phyloP scores from a whole-genome alignment of 495 filamentous ascomycete genomes.

The Jackrogersella minutella region DNA sequence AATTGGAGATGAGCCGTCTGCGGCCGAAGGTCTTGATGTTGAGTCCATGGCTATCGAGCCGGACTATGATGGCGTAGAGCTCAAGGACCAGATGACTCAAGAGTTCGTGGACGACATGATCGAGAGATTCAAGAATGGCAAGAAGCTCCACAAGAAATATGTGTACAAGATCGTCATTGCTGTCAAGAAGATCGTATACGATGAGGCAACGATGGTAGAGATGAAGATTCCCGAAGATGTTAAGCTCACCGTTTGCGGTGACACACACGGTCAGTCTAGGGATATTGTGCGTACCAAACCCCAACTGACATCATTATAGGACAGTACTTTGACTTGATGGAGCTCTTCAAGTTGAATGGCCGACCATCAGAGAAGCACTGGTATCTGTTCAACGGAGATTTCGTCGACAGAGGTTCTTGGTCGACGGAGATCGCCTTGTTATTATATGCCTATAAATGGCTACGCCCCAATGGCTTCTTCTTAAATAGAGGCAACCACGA shows the following conservation, averaged over 20 bases:
- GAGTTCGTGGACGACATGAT: slow-evolving; percentile 99
- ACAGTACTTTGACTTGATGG: slow-evolving; percentile 97
- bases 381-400: slow-evolving; percentile 99
- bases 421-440: slow-evolving; percentile 94
- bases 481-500: slow-evolving; percentile 99
- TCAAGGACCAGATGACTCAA: slow-evolving; percentile 88
- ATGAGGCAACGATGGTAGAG: slow-evolving; percentile 97
- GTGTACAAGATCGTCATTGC: slow-evolving; percentile 94
- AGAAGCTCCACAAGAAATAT: slow-evolving; percentile 95
- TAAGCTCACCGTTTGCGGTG: slow-evolving; percentile 92
- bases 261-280: slow-evolving; percentile 81
- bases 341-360: slow-evolving; percentile 94
- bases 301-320: slow-evolving; percentile 57
- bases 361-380: slow-evolving; percentile 81
- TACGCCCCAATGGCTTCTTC: slow-evolving; percentile 87
- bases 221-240: slow-evolving; percentile 78
- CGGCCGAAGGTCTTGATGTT: slow-evolving; percentile 88
- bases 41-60: slow-evolving; percentile 83
- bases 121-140: slow-evolving; percentile 91
- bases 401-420: slow-evolving; percentile 97
- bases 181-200: slow-evolving; percentile 86
- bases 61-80: slow-evolving; percentile 81
- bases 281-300: not conserved
- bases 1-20: slow-evolving; percentile 87
- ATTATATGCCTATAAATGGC: slow-evolving; percentile 96